Conservation (phyloP, 2,329 filamentous ascomycete species). For the Dichotomopilus funicola region DNA sequence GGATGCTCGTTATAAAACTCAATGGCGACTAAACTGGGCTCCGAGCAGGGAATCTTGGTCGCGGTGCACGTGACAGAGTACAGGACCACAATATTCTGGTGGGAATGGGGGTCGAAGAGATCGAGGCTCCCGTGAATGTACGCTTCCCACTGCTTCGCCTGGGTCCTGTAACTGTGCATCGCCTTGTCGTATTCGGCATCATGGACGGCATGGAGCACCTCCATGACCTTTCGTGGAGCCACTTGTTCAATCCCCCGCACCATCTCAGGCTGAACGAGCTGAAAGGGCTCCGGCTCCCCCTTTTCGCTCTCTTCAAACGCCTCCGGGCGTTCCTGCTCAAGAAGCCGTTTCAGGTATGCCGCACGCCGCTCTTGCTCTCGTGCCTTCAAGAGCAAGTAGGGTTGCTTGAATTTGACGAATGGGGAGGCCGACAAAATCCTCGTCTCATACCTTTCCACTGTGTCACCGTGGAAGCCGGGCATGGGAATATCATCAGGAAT, state of each 20-base stretch:
- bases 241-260: conserved; percentile 76
- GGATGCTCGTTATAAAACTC: conserved; percentile 92
- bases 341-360: conserved; percentile 71
- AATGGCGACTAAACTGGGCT: conserved; percentile 82
- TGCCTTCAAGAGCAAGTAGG: conserved; percentile 85
- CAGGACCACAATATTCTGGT: conserved; percentile 92
- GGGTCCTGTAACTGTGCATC: conserved; percentile 85
- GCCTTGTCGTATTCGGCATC: conserved; percentile 96
- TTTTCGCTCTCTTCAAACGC: conserved; percentile 55
- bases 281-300: conserved; percentile 64
- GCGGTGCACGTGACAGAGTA: conserved; percentile 91
- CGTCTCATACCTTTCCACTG: conserved; percentile 88
- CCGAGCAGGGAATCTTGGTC: conserved; percentile 87
- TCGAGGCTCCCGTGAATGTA: conserved; percentile 84
- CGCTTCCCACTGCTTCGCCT: conserved; percentile 93
- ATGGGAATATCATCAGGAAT: conserved; percentile 74
- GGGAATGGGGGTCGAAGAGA: conserved; percentile 88
- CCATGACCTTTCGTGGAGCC: conserved; percentile 79
- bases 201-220: conserved; percentile 89
- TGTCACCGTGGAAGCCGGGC: conserved; percentile 89
- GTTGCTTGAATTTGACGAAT: conserved; percentile 91
- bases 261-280: conserved; percentile 93
- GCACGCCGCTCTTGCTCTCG: conserved; percentile 84
- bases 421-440: conserved; percentile 92
- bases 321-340: conserved; percentile 64